phyloP scores from a whole-genome alignment of 495 filamentous ascomycete genomes.

The Aspergillus diversus region DNA sequence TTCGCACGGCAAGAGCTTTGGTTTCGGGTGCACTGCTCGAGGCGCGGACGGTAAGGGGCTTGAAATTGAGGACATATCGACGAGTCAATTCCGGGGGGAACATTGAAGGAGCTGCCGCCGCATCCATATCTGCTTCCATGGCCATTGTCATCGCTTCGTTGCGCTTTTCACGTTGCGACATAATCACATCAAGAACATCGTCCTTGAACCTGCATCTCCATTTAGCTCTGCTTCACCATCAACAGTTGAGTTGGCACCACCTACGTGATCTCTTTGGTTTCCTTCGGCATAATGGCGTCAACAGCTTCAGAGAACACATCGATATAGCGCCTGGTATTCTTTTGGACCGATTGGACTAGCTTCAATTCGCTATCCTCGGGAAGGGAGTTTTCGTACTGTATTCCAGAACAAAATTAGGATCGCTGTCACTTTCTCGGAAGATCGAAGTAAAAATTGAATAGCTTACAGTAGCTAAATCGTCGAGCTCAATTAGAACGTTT shows the following conservation, averaged over 20 bases:
- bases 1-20: slow-evolving; percentile 90
- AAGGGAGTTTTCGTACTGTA: slow-evolving; percentile 72
- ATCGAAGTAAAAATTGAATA: background rate
- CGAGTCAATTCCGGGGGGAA: slow-evolving; percentile 93
- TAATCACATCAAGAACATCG: slow-evolving; percentile 94
- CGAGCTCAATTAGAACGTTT: slow-evolving; percentile 83
- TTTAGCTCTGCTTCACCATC: slow-evolving; percentile 5
- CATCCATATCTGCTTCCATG: slow-evolving; percentile 68
- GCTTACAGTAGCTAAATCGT: slow-evolving; percentile 76
- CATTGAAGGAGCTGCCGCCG: slow-evolving; percentile 53
- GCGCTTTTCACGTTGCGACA: slow-evolving; percentile 84
- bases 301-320: slow-evolving; percentile 88
- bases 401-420: background rate
- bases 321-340: slow-evolving; percentile 93
- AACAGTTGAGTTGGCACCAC: slow-evolving; percentile 24
- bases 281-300: slow-evolving; percentile 82
- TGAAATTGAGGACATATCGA: slow-evolving; percentile 94
- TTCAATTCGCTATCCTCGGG: slow-evolving; percentile 65
- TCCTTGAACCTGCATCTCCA: slow-evolving; percentile 77
- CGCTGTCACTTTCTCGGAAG: background rate
- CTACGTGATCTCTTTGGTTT: slow-evolving; percentile 76
- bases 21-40: slow-evolving; percentile 62
- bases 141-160: slow-evolving; percentile 75
- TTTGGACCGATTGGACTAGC: slow-evolving; percentile 82
- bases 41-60: slow-evolving; percentile 74